Evolutionary conservation across 2,329 filamentous ascomycete species (phyloP).

Genomic region (Calonectria montana): DNA sequence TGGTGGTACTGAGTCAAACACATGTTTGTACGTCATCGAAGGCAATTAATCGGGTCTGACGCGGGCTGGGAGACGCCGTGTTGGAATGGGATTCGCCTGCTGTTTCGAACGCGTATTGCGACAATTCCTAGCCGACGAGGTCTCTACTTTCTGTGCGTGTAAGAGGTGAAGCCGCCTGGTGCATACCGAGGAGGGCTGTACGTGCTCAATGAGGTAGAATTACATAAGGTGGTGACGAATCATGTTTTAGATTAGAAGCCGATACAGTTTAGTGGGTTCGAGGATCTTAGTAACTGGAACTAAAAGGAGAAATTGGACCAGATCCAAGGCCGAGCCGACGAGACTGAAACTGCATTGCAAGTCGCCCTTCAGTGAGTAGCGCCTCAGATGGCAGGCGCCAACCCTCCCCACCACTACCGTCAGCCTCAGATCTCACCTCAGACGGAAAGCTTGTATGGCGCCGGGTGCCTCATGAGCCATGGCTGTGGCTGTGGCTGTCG

Average conservation of each 20-base stretch:
- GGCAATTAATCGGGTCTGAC: conserved; percentile 4
- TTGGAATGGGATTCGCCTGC: conserved; percentile 19
- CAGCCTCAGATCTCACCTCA: conserved; percentile 22
- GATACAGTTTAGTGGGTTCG: background rate
- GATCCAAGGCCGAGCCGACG: background rate
- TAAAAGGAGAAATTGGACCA: background rate
- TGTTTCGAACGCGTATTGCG: conserved; percentile 18
- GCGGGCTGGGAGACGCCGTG: background rate
- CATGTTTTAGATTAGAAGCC: conserved; percentile 9
- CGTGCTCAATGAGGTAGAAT: background rate
- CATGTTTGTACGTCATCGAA: background rate
- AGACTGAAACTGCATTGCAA: background rate
- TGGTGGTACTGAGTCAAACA: background rate
- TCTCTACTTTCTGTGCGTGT: background rate
- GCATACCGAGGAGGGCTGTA: conserved; percentile 7
- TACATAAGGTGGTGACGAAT: background rate
- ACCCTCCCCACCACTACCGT: background rate
- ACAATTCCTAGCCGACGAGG: conserved; percentile 3
- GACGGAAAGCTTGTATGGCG: conserved; percentile 7
- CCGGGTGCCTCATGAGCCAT: conserved; percentile 12
- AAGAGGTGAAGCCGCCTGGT: background rate
- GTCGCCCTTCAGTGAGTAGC: background rate
- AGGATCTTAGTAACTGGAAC: conserved; percentile 3
- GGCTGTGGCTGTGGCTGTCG: background rate
- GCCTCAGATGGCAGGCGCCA: conserved; percentile 21